Evolutionary conservation across 768 basidiomycete genomes (phyloP), one percentile per base, ranked within the genome.

Genomic region (Mrakia gelida): DNA sequence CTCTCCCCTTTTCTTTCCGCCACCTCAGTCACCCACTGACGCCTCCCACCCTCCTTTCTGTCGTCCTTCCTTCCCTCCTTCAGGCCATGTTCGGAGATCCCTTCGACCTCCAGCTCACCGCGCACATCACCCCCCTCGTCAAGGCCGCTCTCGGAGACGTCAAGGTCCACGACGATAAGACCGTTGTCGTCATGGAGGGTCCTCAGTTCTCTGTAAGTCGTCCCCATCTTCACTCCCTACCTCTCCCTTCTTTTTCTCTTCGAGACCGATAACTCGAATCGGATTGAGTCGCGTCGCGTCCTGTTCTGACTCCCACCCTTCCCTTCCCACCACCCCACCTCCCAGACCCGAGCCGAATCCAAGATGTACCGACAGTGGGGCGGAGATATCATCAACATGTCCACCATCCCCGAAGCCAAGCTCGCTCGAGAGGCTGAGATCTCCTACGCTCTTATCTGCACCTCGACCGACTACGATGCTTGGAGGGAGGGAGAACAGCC

Each of bases 361-460:
- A 81, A 88, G 81, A 94, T 97, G 95, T 78, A 56, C 73, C 71
- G 49, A 16, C 68, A 54, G 54, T 68, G 49, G 59, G 96, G 96
- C 13, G 93, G 90, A 9, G 93, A 96, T 84, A 86, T 96, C 82
- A 95, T 96, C 85, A 95, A 98, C 84, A 99, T 99, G 96, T 77
- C 76, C 34, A 71, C 77, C 13, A 75, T 79, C 38, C 97, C 97
- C 2, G 96, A 99, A 86, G 90, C 95, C n/a, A 98, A 98, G 86
- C 87, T 98, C 61, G 96, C 96, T 4, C 87, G 95, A 21, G 95
- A 99, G 86, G 95, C 94, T 2, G 96, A 99, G 85, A 84, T 99
- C 18, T 91, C 91, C 94, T 98, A 98, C 83, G 94, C 92, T 0
- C 88, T 98, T 75, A 90, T 98, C 80, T 94, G 85, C 81, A 86